A percentile compares a stretch with the other conserved stretches of the same genome.
phyloP scores from a whole-genome alignment of 352 stramenopile species.

The Pythium brassicae region DNA sequence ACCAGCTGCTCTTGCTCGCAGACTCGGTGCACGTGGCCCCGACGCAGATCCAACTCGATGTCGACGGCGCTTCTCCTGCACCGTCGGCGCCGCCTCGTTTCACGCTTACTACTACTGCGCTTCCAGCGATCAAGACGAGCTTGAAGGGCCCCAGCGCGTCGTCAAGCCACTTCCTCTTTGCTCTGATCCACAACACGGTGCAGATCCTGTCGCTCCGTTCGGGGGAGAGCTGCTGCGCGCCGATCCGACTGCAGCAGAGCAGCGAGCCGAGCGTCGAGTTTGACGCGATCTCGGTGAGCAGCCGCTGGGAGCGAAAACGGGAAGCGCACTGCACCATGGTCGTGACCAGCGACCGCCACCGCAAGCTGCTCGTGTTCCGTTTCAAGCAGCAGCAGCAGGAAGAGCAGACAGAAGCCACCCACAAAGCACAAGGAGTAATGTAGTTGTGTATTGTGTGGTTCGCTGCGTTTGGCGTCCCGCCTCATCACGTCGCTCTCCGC shows the following conservation, averaged over 20 bases:
- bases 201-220: slow-evolving; percentile 22
- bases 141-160: neutral
- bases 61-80: slow-evolving; percentile 17
- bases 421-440: too few relatives aligned
- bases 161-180: slow-evolving; percentile 18
- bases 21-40: slow-evolving; percentile 16
- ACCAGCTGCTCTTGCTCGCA: slow-evolving; percentile 25
- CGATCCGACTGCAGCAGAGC: slow-evolving; percentile 16
- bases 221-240: slow-evolving; percentile 18
- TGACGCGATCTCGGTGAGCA: slow-evolving; percentile 18
- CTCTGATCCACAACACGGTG: slow-evolving; percentile 30
- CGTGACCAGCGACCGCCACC: slow-evolving; percentile 4
- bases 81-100: slow-evolving; percentile 38
- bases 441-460: too few relatives aligned
- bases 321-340: slow-evolving; percentile 2
- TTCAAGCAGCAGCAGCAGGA: slow-evolving; percentile 7
- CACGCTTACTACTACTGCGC: slow-evolving; percentile 20
- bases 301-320: neutral
- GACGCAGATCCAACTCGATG: slow-evolving; percentile 22
- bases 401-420: too few relatives aligned
- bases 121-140: neutral
- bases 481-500: neutral
- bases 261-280: slow-evolving; percentile 17
- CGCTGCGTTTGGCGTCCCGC: too few relatives aligned
- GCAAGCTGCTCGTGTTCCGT: slow-evolving; percentile 7